phyloP scores from a whole-genome alignment of 352 stramenopile genomes.

The Vaucheria bursata region DNA sequence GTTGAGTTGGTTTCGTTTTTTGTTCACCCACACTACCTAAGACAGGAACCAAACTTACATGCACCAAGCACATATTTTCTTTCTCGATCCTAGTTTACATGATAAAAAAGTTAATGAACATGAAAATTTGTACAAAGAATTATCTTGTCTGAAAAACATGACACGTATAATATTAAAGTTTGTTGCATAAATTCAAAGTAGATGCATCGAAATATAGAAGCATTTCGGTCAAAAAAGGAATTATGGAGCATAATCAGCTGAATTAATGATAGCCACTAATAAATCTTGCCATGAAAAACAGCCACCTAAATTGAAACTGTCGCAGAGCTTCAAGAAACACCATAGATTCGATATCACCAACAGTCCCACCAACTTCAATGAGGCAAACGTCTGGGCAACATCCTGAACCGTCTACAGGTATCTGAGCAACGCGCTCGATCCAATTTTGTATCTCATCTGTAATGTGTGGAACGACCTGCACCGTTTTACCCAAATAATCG shows the following conservation, averaged over 20 bases:
- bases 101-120: not conserved
- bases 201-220: not conserved
- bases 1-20: slow-evolving; percentile 99
- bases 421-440: slow-evolving; percentile 93
- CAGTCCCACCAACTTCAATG: slow-evolving; percentile 94
- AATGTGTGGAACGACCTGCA: too few species aligned
- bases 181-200: not conserved
- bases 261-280: not conserved
- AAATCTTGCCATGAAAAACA: not conserved
- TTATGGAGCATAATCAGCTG: not conserved
- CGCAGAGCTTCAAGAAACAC: slow-evolving; percentile 98
- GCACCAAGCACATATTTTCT: slow-evolving; percentile 97
- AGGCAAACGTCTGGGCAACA: slow-evolving; percentile 88
- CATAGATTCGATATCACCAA: slow-evolving; percentile 99
- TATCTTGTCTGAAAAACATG: not conserved
- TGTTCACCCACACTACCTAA: slow-evolving; percentile 96
- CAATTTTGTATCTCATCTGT: too few species aligned
- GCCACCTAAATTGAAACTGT: slow-evolving; percentile 69
- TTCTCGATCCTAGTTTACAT: slow-evolving; percentile 61
- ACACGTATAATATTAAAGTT: not conserved
- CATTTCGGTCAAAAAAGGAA: not conserved
- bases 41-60: slow-evolving; percentile 96
- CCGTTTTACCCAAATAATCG: slow-evolving; percentile 97
- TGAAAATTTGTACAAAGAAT: not conserved
- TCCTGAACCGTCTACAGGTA: slow-evolving; percentile 76